Conservation (phyloP, 495 filamentous ascomycete genomes). For the Penicillium angulare region DNA sequence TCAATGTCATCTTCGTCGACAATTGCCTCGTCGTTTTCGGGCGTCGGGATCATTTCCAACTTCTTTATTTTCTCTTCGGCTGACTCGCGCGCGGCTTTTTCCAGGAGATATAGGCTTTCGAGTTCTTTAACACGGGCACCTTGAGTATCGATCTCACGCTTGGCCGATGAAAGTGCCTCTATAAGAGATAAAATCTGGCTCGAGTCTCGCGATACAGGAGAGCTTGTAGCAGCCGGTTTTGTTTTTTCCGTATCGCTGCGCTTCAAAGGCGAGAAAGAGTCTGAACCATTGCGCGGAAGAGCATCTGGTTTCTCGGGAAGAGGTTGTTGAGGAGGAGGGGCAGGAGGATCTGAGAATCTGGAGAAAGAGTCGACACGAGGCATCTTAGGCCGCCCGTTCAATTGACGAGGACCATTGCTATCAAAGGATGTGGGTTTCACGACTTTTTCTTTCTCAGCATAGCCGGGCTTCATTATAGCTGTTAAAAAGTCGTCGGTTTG, state of each 20-base stretch:
- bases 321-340: slow-evolving; percentile 88
- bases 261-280: slow-evolving; percentile 57
- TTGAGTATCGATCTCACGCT: slow-evolving; percentile 77
- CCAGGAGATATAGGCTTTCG: slow-evolving; percentile 73
- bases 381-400: slow-evolving; percentile 51
- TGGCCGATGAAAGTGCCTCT: slow-evolving; percentile 75
- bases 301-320: slow-evolving; percentile 86
- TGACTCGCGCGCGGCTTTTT: slow-evolving; percentile 74
- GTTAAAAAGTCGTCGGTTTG: slow-evolving; percentile 80
- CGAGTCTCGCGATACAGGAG: slow-evolving; percentile 63
- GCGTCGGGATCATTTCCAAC: slow-evolving; percentile 52
- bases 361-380: slow-evolving; percentile 56
- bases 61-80: slow-evolving; percentile 78
- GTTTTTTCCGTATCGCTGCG: slow-evolving; percentile 73
- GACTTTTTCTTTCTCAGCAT: slow-evolving; percentile 61
- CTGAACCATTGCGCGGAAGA: slow-evolving; percentile 43
- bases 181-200: slow-evolving; percentile 77
- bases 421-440: slow-evolving; percentile 37
- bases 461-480: slow-evolving; percentile 66
- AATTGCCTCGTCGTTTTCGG: slow-evolving; percentile 11
- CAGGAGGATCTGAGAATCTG: slow-evolving; percentile 83
- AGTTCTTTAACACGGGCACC: slow-evolving; percentile 74
- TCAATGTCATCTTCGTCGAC: background rate
- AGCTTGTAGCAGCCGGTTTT: slow-evolving; percentile 54
- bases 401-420: slow-evolving; percentile 34